phyloP scores from a whole-genome alignment of 768 basidiomycete species.

The Suillus fuscotomentosus region DNA sequence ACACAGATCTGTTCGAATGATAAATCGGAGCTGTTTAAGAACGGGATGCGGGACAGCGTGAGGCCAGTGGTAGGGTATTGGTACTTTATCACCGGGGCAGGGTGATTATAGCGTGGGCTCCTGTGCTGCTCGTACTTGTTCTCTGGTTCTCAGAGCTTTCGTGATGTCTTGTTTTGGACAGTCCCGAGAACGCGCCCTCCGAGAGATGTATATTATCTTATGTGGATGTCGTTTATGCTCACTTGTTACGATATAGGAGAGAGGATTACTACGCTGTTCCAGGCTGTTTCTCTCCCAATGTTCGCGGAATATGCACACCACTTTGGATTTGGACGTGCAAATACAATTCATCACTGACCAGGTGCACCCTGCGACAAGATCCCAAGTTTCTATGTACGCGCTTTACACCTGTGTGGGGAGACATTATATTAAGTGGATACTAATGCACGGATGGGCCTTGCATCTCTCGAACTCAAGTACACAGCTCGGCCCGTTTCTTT shows the following conservation, averaged over 20 bases:
- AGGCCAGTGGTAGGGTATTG: slow-evolving; percentile 34
- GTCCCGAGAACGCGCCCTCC: neutral
- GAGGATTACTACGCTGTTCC: no score
- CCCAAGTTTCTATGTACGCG: no score
- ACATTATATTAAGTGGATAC: no score
- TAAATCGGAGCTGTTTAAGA: slow-evolving; percentile 30
- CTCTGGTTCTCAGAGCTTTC: neutral
- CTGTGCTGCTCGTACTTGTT: neutral
- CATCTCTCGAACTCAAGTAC: no score
- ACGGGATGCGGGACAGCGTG: slow-evolving; percentile 32
- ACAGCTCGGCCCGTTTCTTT: no score
- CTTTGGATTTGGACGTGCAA: no score
- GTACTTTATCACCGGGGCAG: slow-evolving; percentile 17
- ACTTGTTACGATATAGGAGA: neutral
- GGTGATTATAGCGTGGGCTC: neutral
- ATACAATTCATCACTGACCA: no score
- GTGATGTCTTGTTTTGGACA: neutral
- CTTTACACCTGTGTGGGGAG: no score
- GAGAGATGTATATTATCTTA: neutral
- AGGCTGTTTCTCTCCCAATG: no score
- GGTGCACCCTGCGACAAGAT: no score
- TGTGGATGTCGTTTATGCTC: neutral
- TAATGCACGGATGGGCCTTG: no score
- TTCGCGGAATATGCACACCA: no score
- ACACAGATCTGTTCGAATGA: slow-evolving; percentile 31